These are phyloP conservation scores for Claviceps capensis DNA, from an alignment of 2,329 filamentous ascomycete genomes.

Conservation along the genomic window DNA sequence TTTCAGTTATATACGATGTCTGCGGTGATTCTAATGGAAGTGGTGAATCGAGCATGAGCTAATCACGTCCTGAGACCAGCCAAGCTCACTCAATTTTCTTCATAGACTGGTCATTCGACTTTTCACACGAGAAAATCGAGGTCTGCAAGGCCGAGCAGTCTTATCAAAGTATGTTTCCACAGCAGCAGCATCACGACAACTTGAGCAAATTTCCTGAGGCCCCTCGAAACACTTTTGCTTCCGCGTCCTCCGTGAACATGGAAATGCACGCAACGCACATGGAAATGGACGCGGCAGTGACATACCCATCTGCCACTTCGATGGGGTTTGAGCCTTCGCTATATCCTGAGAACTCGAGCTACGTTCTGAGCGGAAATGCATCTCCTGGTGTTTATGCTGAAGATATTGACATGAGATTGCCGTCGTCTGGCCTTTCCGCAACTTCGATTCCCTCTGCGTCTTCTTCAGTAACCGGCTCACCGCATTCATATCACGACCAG, in stretches of 20 bases:
- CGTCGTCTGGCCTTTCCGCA: conserved; percentile 46
- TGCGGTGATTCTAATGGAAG: background rate
- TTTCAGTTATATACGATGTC: background rate
- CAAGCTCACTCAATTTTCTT: background rate
- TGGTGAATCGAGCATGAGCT: background rate
- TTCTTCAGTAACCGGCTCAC: conserved; percentile 55
- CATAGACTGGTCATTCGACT: background rate
- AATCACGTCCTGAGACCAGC: background rate
- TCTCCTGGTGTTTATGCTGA: conserved; percentile 37
- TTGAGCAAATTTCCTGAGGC: conserved; percentile 34
- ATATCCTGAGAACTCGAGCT: conserved; percentile 31
- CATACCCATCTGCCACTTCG: conserved; percentile 16
- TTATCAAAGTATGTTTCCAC: conserved; percentile 3
- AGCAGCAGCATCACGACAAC: conserved; percentile 22
- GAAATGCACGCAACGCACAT: conserved; percentile 24
- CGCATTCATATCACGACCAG: conserved; percentile 47
- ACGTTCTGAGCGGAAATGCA: conserved; percentile 31
- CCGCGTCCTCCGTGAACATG: conserved; percentile 31
- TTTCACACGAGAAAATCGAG: background rate
- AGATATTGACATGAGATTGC: conserved; percentile 34
- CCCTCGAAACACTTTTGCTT: conserved; percentile 24
- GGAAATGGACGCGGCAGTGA: conserved; percentile 11
- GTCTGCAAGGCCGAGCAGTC: conserved; percentile 3
- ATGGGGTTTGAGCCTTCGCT: conserved; percentile 33
- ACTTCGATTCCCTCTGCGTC: conserved; percentile 48